Evolutionary conservation across 257 asterid genomes (phyloP).

Genomic region (Orobanche coerulescens): DNA sequence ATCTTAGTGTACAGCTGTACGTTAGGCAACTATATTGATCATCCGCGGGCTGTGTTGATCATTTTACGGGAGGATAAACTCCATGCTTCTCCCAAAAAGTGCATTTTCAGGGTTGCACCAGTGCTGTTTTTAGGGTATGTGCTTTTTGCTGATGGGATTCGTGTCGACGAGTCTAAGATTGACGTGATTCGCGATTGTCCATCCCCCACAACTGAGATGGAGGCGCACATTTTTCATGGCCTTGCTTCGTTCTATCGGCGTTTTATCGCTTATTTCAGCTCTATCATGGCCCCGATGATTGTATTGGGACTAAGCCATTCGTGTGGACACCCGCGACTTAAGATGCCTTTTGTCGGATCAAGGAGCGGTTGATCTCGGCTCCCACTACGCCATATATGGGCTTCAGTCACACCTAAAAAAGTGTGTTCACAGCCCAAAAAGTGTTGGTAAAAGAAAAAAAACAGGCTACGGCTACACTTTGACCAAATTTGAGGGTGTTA

Average conservation of each 20-base stretch:
- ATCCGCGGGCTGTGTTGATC: background rate
- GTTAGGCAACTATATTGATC: background rate
- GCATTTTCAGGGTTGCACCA: too few relatives aligned
- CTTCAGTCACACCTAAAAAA: too few relatives aligned
- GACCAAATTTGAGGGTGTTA: too few relatives aligned
- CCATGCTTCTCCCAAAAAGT: background rate
- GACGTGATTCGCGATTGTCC: background rate
- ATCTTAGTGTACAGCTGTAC: background rate
- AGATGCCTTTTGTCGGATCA: too few relatives aligned
- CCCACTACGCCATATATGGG: too few relatives aligned
- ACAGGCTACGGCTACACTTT: too few relatives aligned
- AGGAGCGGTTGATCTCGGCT: background rate
- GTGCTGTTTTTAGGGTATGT: background rate
- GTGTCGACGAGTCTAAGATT: background rate
- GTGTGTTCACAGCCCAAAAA: too few relatives aligned
- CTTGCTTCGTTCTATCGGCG: background rate
- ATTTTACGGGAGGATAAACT: background rate
- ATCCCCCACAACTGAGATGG: background rate
- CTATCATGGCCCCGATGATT: background rate
- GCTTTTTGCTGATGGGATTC: background rate
- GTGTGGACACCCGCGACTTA: too few relatives aligned
- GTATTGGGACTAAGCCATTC: background rate
- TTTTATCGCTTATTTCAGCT: background rate
- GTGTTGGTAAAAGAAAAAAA: too few relatives aligned
- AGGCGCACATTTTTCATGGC: background rate